Evolutionary conservation across 257 asterid genomes (phyloP).

Genomic region (Salvia splendens): DNA sequence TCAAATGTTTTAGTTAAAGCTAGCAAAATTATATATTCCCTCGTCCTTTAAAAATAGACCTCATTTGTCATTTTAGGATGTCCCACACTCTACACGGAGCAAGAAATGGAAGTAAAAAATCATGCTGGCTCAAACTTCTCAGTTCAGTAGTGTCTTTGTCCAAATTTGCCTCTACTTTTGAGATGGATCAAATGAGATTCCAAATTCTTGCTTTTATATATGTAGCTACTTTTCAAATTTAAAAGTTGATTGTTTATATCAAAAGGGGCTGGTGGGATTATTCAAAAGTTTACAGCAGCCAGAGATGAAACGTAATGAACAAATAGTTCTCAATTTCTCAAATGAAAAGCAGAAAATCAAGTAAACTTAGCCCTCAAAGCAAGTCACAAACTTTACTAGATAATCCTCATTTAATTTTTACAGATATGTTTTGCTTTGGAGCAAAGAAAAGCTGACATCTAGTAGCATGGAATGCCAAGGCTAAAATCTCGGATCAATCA

Average conservation of each 20-base stretch:
- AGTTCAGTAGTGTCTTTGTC: neutral
- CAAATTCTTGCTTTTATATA: neutral
- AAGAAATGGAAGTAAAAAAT: constrained; percentile 7
- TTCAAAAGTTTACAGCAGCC: constrained; percentile 11
- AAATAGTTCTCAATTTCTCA: constrained; percentile 5
- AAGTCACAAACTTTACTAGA: constrained; percentile 33
- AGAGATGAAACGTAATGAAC: constrained; percentile 28
- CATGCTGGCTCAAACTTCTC: neutral
- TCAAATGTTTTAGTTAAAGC: too few relatives aligned
- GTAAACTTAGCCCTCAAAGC: constrained; percentile 49
- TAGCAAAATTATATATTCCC: too few relatives aligned
- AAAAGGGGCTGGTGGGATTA: constrained; percentile 2
- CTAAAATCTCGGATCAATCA: neutral
- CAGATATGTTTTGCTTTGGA: constrained; percentile 26
- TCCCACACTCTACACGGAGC: constrained; percentile 47
- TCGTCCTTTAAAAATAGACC: too few relatives aligned
- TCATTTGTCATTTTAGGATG: too few relatives aligned
- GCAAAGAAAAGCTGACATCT: constrained; percentile 24
- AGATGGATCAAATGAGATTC: neutral
- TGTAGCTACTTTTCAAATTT: constrained; percentile 11
- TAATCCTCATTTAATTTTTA: constrained; percentile 25
- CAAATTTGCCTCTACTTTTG: neutral
- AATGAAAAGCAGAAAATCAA: constrained; percentile 30
- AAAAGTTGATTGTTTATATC: constrained; percentile 8
- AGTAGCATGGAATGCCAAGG: constrained; percentile 30